Conservation (phyloP, 441 rosid species). For the Omphalea diandra region DNA sequence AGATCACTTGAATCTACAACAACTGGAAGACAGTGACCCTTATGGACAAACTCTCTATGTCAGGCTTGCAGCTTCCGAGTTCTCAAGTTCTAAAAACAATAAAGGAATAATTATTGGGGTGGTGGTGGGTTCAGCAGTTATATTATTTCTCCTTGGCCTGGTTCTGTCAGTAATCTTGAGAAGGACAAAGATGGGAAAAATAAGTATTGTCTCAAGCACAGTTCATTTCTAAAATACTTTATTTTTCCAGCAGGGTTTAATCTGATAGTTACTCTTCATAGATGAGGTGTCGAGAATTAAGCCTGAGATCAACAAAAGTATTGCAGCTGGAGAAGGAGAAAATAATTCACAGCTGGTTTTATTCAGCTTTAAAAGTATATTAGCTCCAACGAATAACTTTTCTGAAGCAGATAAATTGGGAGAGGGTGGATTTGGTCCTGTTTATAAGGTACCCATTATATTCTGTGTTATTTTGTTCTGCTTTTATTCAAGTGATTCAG, state of each 20-base stretch:
- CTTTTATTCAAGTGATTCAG: not conserved
- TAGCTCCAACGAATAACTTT: conserved; percentile 5
- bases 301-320: not conserved
- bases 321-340: not conserved
- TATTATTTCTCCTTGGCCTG: conserved; percentile 31
- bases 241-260: not conserved
- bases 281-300: not conserved
- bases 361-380: conserved; percentile 2
- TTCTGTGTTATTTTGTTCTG: not conserved
- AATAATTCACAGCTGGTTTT: conserved; percentile 5
- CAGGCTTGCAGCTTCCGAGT: conserved; percentile 59
- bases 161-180: conserved; percentile 31
- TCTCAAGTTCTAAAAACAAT: conserved; percentile 31
- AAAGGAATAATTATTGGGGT: conserved; percentile 36
- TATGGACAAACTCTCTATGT: conserved; percentile 37
- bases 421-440: conserved; percentile 14
- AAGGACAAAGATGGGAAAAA: conserved; percentile 27
- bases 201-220: conserved; percentile 11
- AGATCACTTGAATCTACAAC: conserved; percentile 44
- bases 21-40: conserved; percentile 28
- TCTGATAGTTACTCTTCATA: not conserved
- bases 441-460: not conserved
- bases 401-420: conserved; percentile 15
- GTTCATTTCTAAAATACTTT: not conserved
- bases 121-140: conserved; percentile 36